Base-by-base conservation (phyloP, 192 early-diverging fungal species). In the Bifiguratus adelaidae region DNA sequence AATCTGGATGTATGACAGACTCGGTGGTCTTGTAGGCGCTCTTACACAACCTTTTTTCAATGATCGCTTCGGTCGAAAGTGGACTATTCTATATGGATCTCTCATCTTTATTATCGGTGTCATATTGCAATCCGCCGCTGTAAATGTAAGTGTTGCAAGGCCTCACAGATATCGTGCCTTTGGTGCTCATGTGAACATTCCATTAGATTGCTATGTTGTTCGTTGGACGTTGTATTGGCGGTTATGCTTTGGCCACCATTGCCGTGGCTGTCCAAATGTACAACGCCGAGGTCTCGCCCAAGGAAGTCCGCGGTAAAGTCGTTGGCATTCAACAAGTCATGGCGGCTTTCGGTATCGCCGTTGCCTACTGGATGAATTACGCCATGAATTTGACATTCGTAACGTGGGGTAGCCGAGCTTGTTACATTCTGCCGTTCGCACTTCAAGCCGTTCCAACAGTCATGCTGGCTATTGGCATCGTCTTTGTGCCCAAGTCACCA, bases 281-380 rank as follows among this genome's bases (percentile, higher is more conserved):
- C 48, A 73, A 81, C 44, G 76, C 86, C 19, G 89, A 92, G 45
- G 73, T 89, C 7, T 77, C 88, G 8, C 85, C 86, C 7, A 66
- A 84, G 30, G 60, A 74, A 18, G 83, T 89, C 53, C 83, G 89
- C 53, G 89, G 89, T 28, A 78, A 83, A 19, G 72, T 92, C 19
- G 80, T 87, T 36, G 76, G 81, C 24, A 66, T 92, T 37, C 85
- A 92, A 61, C 92, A 95, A 54, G 64, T 82, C 43, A 81, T 82
- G 75, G 76, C 78, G 53, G 78, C 71, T 49, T 62, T 71, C 48
- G 79, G 79, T 65, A 65, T 68, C n/a, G 40, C 53, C 7, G 35
- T 56, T 4, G 47, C 60, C 25, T 58, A 27, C 21, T 57, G 55
- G 55, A 41, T 50, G 4, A 40, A 57, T 44, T 57, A 50, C 15